Percentiles rank a stretch among this genome's conserved stretches.
Evolutionary conservation across 2,329 filamentous ascomycete species (phyloP).

Genomic region (Aspergillus chevalieri): DNA sequence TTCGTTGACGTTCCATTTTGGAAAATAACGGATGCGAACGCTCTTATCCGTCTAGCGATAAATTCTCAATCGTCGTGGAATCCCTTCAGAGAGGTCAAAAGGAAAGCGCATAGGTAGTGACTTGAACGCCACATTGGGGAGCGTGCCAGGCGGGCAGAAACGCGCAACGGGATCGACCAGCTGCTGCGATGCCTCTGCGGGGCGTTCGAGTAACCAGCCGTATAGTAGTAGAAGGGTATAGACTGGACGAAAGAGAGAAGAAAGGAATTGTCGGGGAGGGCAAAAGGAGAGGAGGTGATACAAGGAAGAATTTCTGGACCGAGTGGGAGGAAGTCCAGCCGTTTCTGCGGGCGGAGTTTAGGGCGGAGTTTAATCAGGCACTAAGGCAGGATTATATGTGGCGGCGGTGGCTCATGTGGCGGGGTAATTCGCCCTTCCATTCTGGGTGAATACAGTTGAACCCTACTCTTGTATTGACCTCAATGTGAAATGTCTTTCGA

Average conservation of each 20-base stretch:
- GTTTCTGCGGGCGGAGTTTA: conserved; percentile 30
- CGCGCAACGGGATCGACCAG: background rate
- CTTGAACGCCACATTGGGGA: conserved; percentile 35
- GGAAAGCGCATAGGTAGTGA: conserved; percentile 26
- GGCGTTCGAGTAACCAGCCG: conserved; percentile 3
- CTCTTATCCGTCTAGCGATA: background rate
- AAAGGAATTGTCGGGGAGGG: conserved; percentile 30
- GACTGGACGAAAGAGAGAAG: background rate
- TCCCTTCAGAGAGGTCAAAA: conserved; percentile 32
- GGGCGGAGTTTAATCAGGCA: background rate
- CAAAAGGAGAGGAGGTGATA: conserved; percentile 25
- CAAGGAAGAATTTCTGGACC: conserved; percentile 27
- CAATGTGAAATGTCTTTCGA: no score
- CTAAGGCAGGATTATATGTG: background rate
- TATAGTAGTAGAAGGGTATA: conserved; percentile 16
- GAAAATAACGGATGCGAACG: conserved; percentile 7
- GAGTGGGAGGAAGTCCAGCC: background rate
- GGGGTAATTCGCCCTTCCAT: no score
- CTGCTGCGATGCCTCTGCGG: background rate
- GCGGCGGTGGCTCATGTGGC: no score
- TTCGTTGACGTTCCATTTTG: conserved; percentile 46
- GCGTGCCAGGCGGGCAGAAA: background rate
- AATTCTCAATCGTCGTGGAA: conserved; percentile 26
- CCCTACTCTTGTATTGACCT: no score
- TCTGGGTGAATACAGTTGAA: no score